These are phyloP conservation scores for Mucor circinelloides DNA, from an alignment of 371 early-diverging fungal genomes.

Conservation along the genomic window DNA sequence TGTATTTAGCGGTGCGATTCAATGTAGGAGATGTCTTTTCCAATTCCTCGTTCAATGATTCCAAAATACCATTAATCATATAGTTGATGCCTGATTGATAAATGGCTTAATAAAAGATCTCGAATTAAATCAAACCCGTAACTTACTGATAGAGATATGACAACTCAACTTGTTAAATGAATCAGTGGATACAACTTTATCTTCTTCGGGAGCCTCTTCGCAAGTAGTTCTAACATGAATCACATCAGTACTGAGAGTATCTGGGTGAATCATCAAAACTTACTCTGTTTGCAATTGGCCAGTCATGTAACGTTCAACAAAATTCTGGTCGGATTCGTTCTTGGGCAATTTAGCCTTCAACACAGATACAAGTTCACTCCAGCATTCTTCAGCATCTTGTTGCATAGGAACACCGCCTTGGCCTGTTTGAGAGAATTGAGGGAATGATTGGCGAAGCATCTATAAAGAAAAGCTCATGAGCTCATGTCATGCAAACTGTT, in stretches of 20 bases:
- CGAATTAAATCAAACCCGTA: neutral
- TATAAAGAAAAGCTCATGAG: conserved; percentile 11
- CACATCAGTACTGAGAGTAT: neutral
- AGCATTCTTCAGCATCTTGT: conserved; percentile 99
- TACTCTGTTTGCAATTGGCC: conserved; percentile 67
- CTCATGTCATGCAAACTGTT: neutral
- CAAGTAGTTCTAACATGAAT: conserved; percentile 61
- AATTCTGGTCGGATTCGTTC: conserved; percentile 54
- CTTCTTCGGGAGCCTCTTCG: conserved; percentile 83
- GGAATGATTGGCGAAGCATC: conserved; percentile 79
- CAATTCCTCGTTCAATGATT: conserved; percentile 76
- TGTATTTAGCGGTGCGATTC: conserved; percentile 78
- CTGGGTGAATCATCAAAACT: neutral
- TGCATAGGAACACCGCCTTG: conserved; percentile 77
- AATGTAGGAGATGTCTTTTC: conserved; percentile 90
- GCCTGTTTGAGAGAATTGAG: conserved; percentile 85
- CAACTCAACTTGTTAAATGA: conserved; percentile 83
- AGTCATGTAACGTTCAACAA: conserved; percentile 86
- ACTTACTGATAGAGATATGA: conserved; percentile 73
- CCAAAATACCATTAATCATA: conserved; percentile 64
- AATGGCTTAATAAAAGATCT: neutral
- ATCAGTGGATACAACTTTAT: conserved; percentile 60
- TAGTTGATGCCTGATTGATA: conserved; percentile 60
- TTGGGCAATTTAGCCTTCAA: conserved; percentile 69
- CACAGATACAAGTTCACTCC: conserved; percentile 76